These are phyloP conservation scores for Stagonosporopsis tanaceti DNA, from an alignment of 2,329 filamentous ascomycete species.

Conservation along the genomic window DNA sequence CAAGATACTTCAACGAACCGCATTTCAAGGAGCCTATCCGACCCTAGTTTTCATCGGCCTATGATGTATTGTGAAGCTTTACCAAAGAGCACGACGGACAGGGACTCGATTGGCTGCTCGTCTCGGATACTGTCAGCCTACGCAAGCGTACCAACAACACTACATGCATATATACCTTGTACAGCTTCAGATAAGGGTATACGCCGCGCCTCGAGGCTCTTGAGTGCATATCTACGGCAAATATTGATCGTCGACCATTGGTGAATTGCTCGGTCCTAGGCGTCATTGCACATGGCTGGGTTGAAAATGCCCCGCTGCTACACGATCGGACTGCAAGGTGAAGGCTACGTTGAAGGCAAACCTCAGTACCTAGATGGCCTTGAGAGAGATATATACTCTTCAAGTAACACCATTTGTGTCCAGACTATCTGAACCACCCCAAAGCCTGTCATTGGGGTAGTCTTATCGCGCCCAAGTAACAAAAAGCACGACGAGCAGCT, in stretches of 20 bases:
- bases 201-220: slow-evolving; percentile 22
- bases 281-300: slow-evolving; percentile 43
- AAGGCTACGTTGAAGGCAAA: not conserved
- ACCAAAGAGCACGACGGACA: not conserved
- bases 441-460: not conserved
- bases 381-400: not conserved
- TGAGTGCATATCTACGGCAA: slow-evolving; percentile 37
- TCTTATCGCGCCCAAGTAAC: not conserved
- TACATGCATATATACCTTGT: slow-evolving; percentile 17
- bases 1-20: slow-evolving; percentile 14
- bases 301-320: slow-evolving; percentile 20
- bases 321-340: not conserved
- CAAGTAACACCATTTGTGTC: too few species aligned
- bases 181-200: slow-evolving; percentile 40
- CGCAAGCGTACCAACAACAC: slow-evolving; percentile 22
- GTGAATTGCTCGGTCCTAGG: slow-evolving; percentile 22
- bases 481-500: not conserved
- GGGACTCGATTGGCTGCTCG: slow-evolving; percentile 28
- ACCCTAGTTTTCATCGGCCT: slow-evolving; percentile 13
- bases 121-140: slow-evolving; percentile 31
- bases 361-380: slow-evolving; percentile 14
- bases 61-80: slow-evolving; percentile 20
- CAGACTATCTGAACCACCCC: not conserved
- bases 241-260: slow-evolving; percentile 28
- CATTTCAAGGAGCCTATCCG: slow-evolving; percentile 2